phyloP scores from a whole-genome alignment of 148 eudicot species.

The Suaeda aralocaspica region DNA sequence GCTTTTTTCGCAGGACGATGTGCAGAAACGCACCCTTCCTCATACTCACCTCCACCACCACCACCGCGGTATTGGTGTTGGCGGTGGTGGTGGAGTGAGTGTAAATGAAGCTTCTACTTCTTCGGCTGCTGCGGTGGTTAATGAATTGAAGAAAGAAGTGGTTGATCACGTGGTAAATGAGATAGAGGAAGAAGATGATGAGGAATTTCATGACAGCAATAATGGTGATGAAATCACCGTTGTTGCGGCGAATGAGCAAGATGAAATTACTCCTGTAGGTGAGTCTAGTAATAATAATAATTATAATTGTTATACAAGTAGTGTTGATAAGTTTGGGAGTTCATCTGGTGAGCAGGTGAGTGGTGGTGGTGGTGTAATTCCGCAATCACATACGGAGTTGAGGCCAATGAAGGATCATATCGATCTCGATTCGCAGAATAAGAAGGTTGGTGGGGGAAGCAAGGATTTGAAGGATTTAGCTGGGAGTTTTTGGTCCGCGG shows the following conservation, averaged over 20 bases:
- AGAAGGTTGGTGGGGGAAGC: constrained; percentile 50
- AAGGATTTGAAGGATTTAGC: constrained; percentile 45
- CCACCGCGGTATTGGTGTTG: background rate
- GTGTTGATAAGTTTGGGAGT: background rate
- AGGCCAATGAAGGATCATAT: constrained; percentile 82
- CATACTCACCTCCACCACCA: too few species aligned
- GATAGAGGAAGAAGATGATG: constrained; percentile 23
- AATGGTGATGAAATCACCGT: constrained; percentile 26
- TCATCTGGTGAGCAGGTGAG: background rate
- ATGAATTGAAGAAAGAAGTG: constrained; percentile 34
- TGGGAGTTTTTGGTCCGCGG: constrained; percentile 78
- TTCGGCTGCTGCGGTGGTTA: constrained; percentile 19
- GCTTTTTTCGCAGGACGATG: constrained; percentile 33
- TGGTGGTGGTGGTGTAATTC: constrained; percentile 18
- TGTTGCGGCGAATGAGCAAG: constrained; percentile 9
- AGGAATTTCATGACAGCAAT: constrained; percentile 24
- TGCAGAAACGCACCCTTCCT: too few species aligned
- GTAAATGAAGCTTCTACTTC: constrained; percentile 9
- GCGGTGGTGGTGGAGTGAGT: background rate
- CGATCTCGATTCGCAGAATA: constrained; percentile 59
- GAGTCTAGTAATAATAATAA: background rate
- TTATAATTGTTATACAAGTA: background rate
- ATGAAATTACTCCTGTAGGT: too few species aligned
- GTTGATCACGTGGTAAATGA: constrained; percentile 5
- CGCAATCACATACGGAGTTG: constrained; percentile 27